phyloP scores from a whole-genome alignment of 1,139 yeast genomes.

The Yamadazyma spencermartinsiae region DNA sequence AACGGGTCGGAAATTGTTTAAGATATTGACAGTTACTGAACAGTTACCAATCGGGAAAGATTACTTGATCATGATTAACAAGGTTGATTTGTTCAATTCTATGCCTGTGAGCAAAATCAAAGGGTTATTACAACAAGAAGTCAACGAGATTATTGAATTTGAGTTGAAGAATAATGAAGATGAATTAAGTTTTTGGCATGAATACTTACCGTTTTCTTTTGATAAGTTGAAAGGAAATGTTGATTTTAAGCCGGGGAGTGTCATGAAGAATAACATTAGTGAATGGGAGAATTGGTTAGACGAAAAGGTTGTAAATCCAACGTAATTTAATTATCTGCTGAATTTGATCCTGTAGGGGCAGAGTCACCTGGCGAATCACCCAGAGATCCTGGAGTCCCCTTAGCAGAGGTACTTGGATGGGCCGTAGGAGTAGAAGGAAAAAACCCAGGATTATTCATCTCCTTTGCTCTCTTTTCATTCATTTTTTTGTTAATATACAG shows the following conservation, averaged over 20 bases:
- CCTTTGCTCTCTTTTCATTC: constrained; percentile 39
- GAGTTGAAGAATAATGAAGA: constrained; percentile 38
- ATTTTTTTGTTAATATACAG: constrained; percentile 39
- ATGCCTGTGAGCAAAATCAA: constrained; percentile 65
- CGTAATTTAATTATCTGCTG: not conserved
- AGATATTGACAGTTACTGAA: constrained; percentile 59
- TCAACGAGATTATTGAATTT: constrained; percentile 55
- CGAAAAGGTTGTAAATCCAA: constrained; percentile 61
- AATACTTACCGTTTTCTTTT: constrained; percentile 53
- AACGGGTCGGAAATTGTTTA: constrained; percentile 56
- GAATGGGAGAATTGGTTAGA: constrained; percentile 80
- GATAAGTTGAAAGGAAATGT: constrained; percentile 72
- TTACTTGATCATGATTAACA: constrained; percentile 75
- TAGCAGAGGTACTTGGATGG: not conserved
- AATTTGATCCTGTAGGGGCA: not conserved
- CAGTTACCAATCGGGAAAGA: constrained; percentile 65
- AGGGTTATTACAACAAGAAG: constrained; percentile 60
- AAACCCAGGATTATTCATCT: constrained; percentile 41
- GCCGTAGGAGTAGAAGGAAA: constrained; percentile 60
- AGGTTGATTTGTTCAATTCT: constrained; percentile 80
- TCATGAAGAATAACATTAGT: constrained; percentile 51
- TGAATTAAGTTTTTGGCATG: constrained; percentile 37
- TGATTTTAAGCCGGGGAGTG: constrained; percentile 72
- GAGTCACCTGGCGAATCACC: too few species aligned
- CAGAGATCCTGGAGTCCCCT: not conserved